Evolutionary conservation across 768 basidiomycete species (phyloP), one percentile per base, ranked within the genome.

Genomic region (Boletus rubropictus): DNA sequence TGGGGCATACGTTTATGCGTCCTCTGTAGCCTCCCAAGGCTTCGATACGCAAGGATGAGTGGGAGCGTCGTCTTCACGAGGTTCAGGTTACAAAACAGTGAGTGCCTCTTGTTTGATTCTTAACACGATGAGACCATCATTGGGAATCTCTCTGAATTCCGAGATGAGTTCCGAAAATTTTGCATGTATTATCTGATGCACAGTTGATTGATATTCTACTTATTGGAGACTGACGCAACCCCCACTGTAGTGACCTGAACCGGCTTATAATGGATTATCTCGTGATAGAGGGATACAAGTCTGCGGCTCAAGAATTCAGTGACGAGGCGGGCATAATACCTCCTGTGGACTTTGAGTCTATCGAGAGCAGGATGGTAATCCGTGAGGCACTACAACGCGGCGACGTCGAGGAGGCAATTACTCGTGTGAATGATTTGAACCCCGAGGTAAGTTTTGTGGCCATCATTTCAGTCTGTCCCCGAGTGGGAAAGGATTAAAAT

Each of bases 91-190:
- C 87, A 25, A 95, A 95, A 76, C 71, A 82, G 94, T 97, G 79
- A 84, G 92, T 85, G 39, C 41, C 21, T 31, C 42, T 20, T 44
- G 12, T 34, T 53, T 57, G 49, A 46, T 43, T 55, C 49, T 51
- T 42, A 36, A 41, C 44, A 71, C 65, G 84, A 86, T 86, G 84
- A 87, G 67, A 72, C 77, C 67, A 72, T 63, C 66, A 84, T 76
- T 97, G 94, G 95, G 95, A 99, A 98, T 98, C 95, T 98, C 95
- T 93, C 95, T 85, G 92, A 90, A 68, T 67, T 64, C 44, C 54
- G 72, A 82, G 86, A 84, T 74, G 83, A 86, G 75, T 22, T 41
- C 57, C 60, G 70, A 78, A 75, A 76, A 64, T 73, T 79, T 80
- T 83, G 82, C 82, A 89, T 89, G 81, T 84, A 86, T 86, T 88